These are phyloP conservation scores for Fusarium equiseti DNA, from an alignment of 2,329 filamentous ascomycete genomes.

Conservation along the genomic window DNA sequence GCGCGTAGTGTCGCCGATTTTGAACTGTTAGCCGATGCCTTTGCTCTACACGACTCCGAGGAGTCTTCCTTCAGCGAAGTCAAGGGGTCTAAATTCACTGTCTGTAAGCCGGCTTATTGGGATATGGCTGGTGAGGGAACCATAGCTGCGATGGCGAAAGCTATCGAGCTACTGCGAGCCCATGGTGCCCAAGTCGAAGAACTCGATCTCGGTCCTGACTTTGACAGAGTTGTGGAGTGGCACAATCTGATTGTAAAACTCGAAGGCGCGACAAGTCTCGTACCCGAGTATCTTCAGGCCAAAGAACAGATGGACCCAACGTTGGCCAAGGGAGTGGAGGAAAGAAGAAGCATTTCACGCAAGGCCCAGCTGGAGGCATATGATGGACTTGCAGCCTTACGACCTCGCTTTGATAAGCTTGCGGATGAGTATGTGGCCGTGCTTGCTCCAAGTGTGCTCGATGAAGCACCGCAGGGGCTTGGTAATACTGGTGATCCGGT, in stretches of 20 bases:
- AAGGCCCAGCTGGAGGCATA: slow-evolving; percentile 64
- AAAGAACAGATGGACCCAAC: slow-evolving; percentile 60
- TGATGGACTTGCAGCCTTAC: slow-evolving; percentile 64
- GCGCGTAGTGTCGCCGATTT: slow-evolving; percentile 70
- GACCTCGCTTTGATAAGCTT: slow-evolving; percentile 67
- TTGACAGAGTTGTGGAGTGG: slow-evolving; percentile 64
- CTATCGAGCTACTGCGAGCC: slow-evolving; percentile 53
- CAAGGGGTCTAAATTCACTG: slow-evolving; percentile 64
- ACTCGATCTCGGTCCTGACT: slow-evolving; percentile 63
- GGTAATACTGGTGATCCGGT: slow-evolving; percentile 66
- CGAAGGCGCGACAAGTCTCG: slow-evolving; percentile 66
- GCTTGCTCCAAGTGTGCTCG: slow-evolving; percentile 68
- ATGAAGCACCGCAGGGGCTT: slow-evolving; percentile 68
- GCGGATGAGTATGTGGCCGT: slow-evolving; percentile 65
- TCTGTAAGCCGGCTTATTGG: slow-evolving; percentile 67
- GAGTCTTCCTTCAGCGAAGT: slow-evolving; percentile 51
- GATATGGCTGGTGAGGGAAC: slow-evolving; percentile 59
- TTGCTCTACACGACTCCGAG: slow-evolving; percentile 66
- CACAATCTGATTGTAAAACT: slow-evolving; percentile 62
- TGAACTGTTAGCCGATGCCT: slow-evolving; percentile 65
- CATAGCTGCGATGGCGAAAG: slow-evolving; percentile 56
- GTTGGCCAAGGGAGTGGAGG: slow-evolving; percentile 65
- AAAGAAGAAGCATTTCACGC: slow-evolving; percentile 56
- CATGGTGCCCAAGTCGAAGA: slow-evolving; percentile 69
- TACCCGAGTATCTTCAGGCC: slow-evolving; percentile 63